Conservation (phyloP, 805 yeast genomes). For the Phaffomyces opuntiae region DNA sequence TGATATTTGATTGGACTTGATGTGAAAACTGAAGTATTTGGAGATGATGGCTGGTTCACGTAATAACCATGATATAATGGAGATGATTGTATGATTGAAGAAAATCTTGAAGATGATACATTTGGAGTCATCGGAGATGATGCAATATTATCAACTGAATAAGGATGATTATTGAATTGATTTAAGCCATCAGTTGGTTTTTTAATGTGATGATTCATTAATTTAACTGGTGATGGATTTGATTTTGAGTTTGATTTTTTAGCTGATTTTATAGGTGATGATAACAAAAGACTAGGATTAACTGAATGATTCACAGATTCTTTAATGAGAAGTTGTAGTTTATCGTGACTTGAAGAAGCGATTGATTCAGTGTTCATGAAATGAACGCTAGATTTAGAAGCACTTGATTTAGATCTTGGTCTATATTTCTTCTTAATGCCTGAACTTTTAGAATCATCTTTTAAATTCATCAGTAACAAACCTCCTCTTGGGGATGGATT, state of each 20-base stretch:
- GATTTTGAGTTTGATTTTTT: too few species aligned
- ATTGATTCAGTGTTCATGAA: slow-evolving; percentile 1
- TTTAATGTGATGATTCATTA: not conserved
- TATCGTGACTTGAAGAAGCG: slow-evolving; percentile 16
- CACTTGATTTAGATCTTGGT: not conserved
- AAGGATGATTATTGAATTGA: not conserved
- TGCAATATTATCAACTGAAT: not conserved
- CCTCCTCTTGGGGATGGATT: slow-evolving; percentile 25
- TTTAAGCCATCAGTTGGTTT: not conserved
- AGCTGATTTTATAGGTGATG: slow-evolving; percentile 20
- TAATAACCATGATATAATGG: slow-evolving; percentile 25
- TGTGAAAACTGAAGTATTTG: slow-evolving; percentile 15
- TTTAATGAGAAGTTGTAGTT: slow-evolving; percentile 15
- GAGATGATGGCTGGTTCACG: slow-evolving; percentile 16
- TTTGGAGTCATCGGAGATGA: slow-evolving; percentile 24
- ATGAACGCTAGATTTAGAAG: not conserved
- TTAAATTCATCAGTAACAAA: slow-evolving; percentile 11
- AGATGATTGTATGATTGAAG: slow-evolving; percentile 24
- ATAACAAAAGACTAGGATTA: slow-evolving; percentile 21
- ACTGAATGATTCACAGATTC: slow-evolving; percentile 11
- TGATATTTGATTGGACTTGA: slow-evolving; percentile 20
- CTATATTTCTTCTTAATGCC: not conserved
- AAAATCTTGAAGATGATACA: slow-evolving; percentile 18
- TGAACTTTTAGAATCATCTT: slow-evolving; percentile 1
- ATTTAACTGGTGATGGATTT: too few species aligned